A percentile compares a stretch with the other conserved stretches of the same genome.
Conservation (phyloP, 192 early-diverging fungal genomes). For the Backusella tuberculispora region DNA sequence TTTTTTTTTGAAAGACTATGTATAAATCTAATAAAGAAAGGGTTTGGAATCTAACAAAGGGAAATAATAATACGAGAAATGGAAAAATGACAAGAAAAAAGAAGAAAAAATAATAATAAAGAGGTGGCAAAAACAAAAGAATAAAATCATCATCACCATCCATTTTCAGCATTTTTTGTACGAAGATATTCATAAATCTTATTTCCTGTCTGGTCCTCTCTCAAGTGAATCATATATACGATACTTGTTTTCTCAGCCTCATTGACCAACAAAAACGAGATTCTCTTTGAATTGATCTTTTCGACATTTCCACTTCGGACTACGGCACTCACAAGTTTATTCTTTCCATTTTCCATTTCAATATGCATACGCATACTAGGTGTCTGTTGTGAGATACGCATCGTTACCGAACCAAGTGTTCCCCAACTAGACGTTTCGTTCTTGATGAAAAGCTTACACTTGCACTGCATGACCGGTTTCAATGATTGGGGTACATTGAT, state of each 20-base stretch:
- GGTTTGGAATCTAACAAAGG: slow-evolving; percentile 1
- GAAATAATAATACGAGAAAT: background rate
- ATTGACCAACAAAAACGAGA: slow-evolving; percentile 53
- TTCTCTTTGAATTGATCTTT: slow-evolving; percentile 45
- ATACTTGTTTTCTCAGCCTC: slow-evolving; percentile 48
- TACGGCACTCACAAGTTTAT: slow-evolving; percentile 52
- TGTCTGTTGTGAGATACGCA: slow-evolving; percentile 54
- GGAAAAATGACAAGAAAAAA: background rate
- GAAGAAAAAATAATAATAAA: background rate
- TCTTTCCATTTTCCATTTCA: slow-evolving; percentile 49
- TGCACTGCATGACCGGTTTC: slow-evolving; percentile 46
- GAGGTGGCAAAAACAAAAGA: background rate
- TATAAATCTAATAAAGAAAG: slow-evolving; percentile 13
- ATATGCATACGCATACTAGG: slow-evolving; percentile 54
- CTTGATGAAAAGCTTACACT: slow-evolving; percentile 52
- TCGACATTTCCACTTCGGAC: slow-evolving; percentile 55
- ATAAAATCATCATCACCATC: slow-evolving; percentile 14
- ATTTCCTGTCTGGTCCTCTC: slow-evolving; percentile 50
- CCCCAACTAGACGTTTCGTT: slow-evolving; percentile 59
- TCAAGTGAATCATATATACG: slow-evolving; percentile 61
- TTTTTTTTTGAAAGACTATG: no score
- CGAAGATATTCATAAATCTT: slow-evolving; percentile 55
- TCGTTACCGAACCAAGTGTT: slow-evolving; percentile 43
- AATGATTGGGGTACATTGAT: slow-evolving; percentile 37
- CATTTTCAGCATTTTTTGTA: slow-evolving; percentile 27